These are phyloP conservation scores for Amyloporia xantha DNA, from an alignment of 768 basidiomycete species.

Conservation along the genomic window DNA sequence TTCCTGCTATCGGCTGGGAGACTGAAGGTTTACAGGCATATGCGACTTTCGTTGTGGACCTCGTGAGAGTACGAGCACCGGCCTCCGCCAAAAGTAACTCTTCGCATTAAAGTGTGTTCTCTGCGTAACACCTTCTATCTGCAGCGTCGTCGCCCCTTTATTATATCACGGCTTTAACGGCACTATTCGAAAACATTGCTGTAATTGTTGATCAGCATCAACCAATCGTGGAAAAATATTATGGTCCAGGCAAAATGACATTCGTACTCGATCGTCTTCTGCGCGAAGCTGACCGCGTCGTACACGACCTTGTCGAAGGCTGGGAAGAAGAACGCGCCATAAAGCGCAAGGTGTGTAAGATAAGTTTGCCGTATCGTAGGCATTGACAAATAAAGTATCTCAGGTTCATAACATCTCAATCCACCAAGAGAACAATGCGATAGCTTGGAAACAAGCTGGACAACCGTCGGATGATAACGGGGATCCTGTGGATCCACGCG, in stretches of 20 bases:
- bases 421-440: no score
- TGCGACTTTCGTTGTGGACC: constrained; percentile 85
- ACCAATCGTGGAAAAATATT: constrained; percentile 96
- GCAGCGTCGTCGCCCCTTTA: constrained; percentile 89
- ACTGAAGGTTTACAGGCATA: constrained; percentile 87
- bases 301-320: constrained; percentile 62
- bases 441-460: background rate
- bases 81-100: constrained; percentile 74
- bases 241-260: constrained; percentile 83
- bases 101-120: constrained; percentile 7
- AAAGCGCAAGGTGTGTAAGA: constrained; percentile 58
- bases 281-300: constrained; percentile 82
- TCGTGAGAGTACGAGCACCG: constrained; percentile 74
- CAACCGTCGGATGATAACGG: constrained; percentile 33
- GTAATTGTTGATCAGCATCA: constrained; percentile 97
- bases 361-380: no score
- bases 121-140: constrained; percentile 6
- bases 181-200: constrained; percentile 91
- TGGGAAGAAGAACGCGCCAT: constrained; percentile 92
- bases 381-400: no score
- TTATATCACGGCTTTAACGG: constrained; percentile 84
- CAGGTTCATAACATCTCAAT: no score
- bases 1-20: constrained; percentile 94
- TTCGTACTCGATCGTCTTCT: constrained; percentile 69
- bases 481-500: constrained; percentile 69